Evolutionary conservation across 768 basidiomycete genomes (phyloP), one percentile per base, ranked within the genome.

Genomic region (Krasilnikovozyma curviuscula): DNA sequence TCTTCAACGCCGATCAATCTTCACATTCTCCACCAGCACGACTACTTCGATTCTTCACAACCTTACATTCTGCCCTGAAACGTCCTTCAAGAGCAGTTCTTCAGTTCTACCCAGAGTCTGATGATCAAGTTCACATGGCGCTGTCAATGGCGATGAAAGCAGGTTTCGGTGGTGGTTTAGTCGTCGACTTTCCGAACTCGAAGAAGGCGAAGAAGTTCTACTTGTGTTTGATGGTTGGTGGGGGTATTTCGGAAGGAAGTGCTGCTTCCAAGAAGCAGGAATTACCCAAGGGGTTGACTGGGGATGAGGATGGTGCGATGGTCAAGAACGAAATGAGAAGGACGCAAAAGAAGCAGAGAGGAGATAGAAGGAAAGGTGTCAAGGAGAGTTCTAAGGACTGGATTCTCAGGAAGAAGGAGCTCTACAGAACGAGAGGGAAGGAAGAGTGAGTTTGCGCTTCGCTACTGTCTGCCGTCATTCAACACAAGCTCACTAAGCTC

Each of bases 71-170:
- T 10, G 52, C 55, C 7, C 61, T 66, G 10, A 59, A 58, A 13
- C 10, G 83, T 80, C 63, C 83, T 77, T 57, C 74, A 79, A 48
- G 77, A 70, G 54, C 81, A 77, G 50, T 98, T 85, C 73, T 98
- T 86, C 88, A 93, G 61, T 95, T 98, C 64, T 98, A 98, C 63
- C 93, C 93, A 7, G 80, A 83, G 1, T 84, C 83, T 5, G 93
- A 98, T 65, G 88, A 97, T 60, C 93, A 98, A 66, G 79, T 97
- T 57, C 83, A 83, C 56, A 74, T 98, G 47, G 88, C 97, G 58
- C 91, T 89, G 7, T 78, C 79, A 2, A 79, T 78, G 54, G 93
- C 93, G 3, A 85, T 86, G 59, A 80, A 77, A 57, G 86, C 91
- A 7, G 93, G 93, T 1, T 98, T 98, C 63, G 86, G 88, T 4